Evolutionary conservation across 2,329 filamentous ascomycete genomes (phyloP), one percentile per base, ranked within the genome.

Genomic region (Aspergillus brasiliensis): DNA sequence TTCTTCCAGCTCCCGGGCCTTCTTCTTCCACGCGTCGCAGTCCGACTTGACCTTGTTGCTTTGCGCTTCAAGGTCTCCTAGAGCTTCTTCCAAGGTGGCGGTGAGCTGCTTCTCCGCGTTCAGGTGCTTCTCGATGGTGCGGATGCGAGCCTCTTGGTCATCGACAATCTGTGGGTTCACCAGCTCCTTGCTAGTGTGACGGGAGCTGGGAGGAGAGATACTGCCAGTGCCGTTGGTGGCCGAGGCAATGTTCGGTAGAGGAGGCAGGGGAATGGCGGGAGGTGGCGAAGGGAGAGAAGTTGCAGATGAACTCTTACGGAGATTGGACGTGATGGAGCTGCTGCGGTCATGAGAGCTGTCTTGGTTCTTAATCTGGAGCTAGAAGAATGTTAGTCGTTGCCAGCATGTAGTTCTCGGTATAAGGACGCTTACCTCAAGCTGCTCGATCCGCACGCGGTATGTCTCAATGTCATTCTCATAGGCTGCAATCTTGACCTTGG

Each of bases 91-190:
- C 40, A 99, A 85, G 2, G 94, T 98, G 51, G 91, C 89, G 0
- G 94, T 99, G 60, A 99, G 88, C 76, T 98, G 94, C 75, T 96
- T 96, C 82, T 99, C 95, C 3, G 95, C 95, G 65, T 91, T 90
- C 23, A 99, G 85, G 73, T 98, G 92, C 81, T 97, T 98, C 82
- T 99, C 94, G 64, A 99, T 96, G 6, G 92, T 96, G 61, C 91
- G 89, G 73, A 99, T 96, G 64, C 93, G 92, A 46, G 91, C 91
- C 74, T 99, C 95, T 75, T 97, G 93, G 69, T 99, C 95, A 71
- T 98, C 94, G 61, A 94, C 91, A 57, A 96, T 85, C 70, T 97
- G 93, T 52, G 88, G 86, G 60, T 89, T 85, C 54, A 88, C 83
- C 58, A 87, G 84, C 70, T 97, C 92, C 75, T 95, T 96, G 82